Base-by-base conservation (phyloP, 208 protist genomes). In the Trypanosoma caninum region DNA sequence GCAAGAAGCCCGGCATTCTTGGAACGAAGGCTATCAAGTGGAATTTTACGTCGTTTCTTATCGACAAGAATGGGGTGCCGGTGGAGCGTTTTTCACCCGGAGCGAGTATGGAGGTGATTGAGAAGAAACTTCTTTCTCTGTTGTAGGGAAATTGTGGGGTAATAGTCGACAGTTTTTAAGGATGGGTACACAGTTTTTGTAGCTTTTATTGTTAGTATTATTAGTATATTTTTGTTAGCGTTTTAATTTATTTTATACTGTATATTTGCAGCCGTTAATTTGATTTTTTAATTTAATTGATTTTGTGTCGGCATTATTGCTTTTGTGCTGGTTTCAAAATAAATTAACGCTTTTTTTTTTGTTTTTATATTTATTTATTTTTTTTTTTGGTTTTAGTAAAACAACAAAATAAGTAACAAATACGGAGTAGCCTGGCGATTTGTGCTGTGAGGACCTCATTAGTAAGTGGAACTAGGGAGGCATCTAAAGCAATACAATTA, bases 41-140 rank as follows among this genome's bases (percentile, higher is more conserved):
- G 91, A 98, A 98, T 73, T 98, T 97, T 72, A 95, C 91, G 2
- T 94, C 89, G 10, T 98, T 98, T 61, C 72, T 97, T 33, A 65
- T 89, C 54, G 78, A 93, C 59, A 56, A 68, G 35, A 69, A 93
- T 50, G 89, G 89, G 34, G 53, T 80, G 16, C 71, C 82, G 11
- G 78, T 91, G 62, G 50, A 65, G 52, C 85, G 89, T 5, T 89
- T 79, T 60, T 80, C 85, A 0, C 85, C 85, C 25, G 85, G 85
- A 16, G 67, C 81, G 7, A 74, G 41, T 13, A 44, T 55, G 11
- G 45, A 65, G 0, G 71, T 83, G 40, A 88, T 92, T 52, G 85
- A 86, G 58, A 76, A 84, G 71, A 63, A 82, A 42, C 62, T 92
- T 31, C 2, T 78, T 50, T 81, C 81, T 27, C 59, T 91, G 22